These are phyloP conservation scores for Talaromyces pinophilus DNA, from an alignment of 2,329 filamentous ascomycete species.

Conservation along the genomic window DNA sequence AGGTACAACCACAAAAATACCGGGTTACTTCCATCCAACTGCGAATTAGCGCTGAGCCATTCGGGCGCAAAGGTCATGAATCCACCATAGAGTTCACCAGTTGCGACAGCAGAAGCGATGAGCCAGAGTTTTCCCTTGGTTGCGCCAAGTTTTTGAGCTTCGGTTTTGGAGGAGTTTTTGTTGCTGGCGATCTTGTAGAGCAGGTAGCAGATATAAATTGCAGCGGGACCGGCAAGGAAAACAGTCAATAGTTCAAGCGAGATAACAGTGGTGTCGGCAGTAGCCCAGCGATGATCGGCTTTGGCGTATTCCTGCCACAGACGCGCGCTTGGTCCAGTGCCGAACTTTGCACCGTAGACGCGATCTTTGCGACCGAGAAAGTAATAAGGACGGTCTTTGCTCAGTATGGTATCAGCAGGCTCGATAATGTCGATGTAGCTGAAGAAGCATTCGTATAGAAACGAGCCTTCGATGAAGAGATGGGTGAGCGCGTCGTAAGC, in stretches of 20 bases:
- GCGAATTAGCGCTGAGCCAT: slow-evolving; percentile 61
- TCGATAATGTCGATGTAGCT: slow-evolving; percentile 50
- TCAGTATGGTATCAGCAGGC: slow-evolving; percentile 34
- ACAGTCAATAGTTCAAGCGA: slow-evolving; percentile 64
- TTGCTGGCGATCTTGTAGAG: slow-evolving; percentile 39
- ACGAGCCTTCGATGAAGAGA: slow-evolving; percentile 85
- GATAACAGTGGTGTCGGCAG: slow-evolving; percentile 60
- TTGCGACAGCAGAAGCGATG: slow-evolving; percentile 60
- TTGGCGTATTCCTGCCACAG: slow-evolving; percentile 69
- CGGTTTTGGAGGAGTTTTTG: slow-evolving; percentile 16
- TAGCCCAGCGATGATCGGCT: slow-evolving; percentile 63
- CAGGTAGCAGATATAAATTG: slow-evolving; percentile 59
- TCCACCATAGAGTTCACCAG: slow-evolving; percentile 64
- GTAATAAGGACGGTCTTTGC: slow-evolving; percentile 36
- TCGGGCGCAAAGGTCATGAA: slow-evolving; percentile 69
- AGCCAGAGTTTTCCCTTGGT: slow-evolving; percentile 52
- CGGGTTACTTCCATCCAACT: slow-evolving; percentile 60
- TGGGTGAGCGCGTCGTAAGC: slow-evolving; percentile 90
- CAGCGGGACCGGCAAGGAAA: slow-evolving; percentile 59
- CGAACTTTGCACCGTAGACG: slow-evolving; percentile 63
- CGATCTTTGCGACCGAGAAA: slow-evolving; percentile 58
- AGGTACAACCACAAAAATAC: slow-evolving; percentile 67
- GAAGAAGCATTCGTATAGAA: slow-evolving; percentile 94
- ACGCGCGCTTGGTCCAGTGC: slow-evolving; percentile 53
- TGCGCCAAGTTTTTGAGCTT: slow-evolving; percentile 28